These are phyloP conservation scores for Pythium sukuiense DNA, from an alignment of 352 stramenopile species.

Conservation along the genomic window DNA sequence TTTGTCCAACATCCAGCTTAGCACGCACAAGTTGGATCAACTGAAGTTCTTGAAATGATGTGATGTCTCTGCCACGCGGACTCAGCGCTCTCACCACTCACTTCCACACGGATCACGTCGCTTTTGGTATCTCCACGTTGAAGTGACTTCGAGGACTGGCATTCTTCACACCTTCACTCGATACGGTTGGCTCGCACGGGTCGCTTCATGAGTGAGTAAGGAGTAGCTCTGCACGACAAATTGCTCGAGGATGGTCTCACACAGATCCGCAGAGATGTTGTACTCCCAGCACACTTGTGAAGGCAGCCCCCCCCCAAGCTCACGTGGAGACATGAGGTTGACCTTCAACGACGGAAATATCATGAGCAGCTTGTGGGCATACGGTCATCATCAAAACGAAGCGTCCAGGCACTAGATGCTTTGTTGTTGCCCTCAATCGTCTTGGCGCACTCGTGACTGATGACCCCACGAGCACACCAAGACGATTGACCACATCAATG, in stretches of 20 bases:
- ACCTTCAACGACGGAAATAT: constrained; percentile 11
- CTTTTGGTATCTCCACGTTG: not conserved
- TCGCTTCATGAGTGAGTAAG: not conserved
- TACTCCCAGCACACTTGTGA: constrained; percentile 8
- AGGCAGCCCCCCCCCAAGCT: not conserved
- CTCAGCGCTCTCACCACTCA: not conserved
- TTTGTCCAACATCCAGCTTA: constrained; percentile 19
- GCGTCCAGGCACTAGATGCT: not conserved
- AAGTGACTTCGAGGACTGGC: not conserved
- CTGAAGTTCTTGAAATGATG: constrained; percentile 13
- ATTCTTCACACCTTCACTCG: not conserved
- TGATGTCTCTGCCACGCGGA: not conserved
- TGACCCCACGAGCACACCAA: constrained; percentile 12
- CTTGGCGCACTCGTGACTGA: constrained; percentile 14
- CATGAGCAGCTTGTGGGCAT: constrained; percentile 13
- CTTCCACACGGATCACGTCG: constrained; percentile 3
- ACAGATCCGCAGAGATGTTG: not conserved
- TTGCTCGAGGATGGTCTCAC: constrained; percentile 9
- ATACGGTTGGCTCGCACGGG: not conserved
- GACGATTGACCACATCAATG: constrained; percentile 25
- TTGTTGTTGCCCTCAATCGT: not conserved
- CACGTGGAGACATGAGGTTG: not conserved
- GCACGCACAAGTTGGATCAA: constrained; percentile 11
- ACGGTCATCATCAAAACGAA: constrained; percentile 6
- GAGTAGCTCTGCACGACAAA: constrained; percentile 9